phyloP scores from a whole-genome alignment of 192 early-diverging fungal genomes.

The Gaertneriomyces sp. region DNA sequence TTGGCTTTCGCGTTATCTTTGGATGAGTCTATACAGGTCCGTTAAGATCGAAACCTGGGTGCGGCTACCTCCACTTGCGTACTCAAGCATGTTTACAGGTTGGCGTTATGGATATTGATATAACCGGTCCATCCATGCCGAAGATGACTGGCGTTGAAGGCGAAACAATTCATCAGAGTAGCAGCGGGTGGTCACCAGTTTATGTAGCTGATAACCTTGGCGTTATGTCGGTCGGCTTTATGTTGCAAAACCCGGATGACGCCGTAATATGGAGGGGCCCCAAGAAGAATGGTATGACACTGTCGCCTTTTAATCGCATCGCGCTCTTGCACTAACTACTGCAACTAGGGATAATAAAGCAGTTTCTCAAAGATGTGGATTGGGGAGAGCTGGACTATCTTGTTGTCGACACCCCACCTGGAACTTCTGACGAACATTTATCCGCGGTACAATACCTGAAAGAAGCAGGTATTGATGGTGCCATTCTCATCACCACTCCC shows the following conservation, averaged over 20 bases:
- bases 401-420: conserved; percentile 95
- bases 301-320: conserved; percentile 9
- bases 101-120: conserved; percentile 93
- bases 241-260: conserved; percentile 81
- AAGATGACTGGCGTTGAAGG: conserved; percentile 92
- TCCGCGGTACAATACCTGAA: conserved; percentile 88
- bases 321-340: not conserved
- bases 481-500: conserved; percentile 95
- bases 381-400: conserved; percentile 96
- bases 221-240: conserved; percentile 97
- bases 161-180: conserved; percentile 84
- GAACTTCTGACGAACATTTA: conserved; percentile 97
- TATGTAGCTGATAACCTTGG: conserved; percentile 50
- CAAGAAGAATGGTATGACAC: conserved; percentile 83
- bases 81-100: conserved; percentile 42
- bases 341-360: conserved; percentile 89
- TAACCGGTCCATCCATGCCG: conserved; percentile 95
- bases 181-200: conserved; percentile 69
- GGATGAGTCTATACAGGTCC: conserved; percentile 37
- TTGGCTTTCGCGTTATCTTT: conserved; percentile 44
- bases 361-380: conserved; percentile 92
- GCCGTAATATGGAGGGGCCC: conserved; percentile 98
- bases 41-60: not conserved
- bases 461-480: conserved; percentile 68
- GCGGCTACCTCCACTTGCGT: not conserved